Conservation (phyloP, 306 rosid species). For the Trichosanthes truncata region DNA sequence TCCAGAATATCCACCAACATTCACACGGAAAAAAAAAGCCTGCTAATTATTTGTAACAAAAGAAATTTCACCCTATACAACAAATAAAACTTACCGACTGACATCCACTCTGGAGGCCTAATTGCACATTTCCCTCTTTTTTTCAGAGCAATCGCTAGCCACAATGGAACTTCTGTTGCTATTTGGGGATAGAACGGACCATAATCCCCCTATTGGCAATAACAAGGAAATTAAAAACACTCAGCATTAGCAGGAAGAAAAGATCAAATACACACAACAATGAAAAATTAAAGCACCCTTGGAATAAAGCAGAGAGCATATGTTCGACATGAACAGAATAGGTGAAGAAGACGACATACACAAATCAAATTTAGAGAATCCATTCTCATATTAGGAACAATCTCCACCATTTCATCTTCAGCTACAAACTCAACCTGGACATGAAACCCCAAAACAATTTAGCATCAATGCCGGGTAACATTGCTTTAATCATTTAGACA, state of each 20-base stretch:
- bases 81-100: constrained; percentile 47
- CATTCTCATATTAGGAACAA: constrained; percentile 82
- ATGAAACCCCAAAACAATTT: neutral
- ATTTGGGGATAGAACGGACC: constrained; percentile 85
- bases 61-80: neutral
- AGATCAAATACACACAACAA: neutral
- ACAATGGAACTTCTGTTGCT: constrained; percentile 61
- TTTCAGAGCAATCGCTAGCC: constrained; percentile 86
- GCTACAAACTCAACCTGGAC: constrained; percentile 77
- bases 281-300: neutral
- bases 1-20: neutral
- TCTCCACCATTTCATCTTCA: constrained; percentile 64
- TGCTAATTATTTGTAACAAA: neutral
- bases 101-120: constrained; percentile 74
- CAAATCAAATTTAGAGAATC: constrained; percentile 60
- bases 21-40: neutral
- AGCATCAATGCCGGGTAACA: neutral
- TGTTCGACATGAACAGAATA: neutral
- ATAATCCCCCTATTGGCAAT: constrained; percentile 71
- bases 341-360: constrained; percentile 23
- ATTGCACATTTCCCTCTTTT: constrained; percentile 80
- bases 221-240: neutral
- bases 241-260: neutral
- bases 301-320: neutral
- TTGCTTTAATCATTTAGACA: neutral